These are phyloP conservation scores for Chaetomium fimeti DNA, from an alignment of 495 filamentous ascomycete species.

Conservation along the genomic window DNA sequence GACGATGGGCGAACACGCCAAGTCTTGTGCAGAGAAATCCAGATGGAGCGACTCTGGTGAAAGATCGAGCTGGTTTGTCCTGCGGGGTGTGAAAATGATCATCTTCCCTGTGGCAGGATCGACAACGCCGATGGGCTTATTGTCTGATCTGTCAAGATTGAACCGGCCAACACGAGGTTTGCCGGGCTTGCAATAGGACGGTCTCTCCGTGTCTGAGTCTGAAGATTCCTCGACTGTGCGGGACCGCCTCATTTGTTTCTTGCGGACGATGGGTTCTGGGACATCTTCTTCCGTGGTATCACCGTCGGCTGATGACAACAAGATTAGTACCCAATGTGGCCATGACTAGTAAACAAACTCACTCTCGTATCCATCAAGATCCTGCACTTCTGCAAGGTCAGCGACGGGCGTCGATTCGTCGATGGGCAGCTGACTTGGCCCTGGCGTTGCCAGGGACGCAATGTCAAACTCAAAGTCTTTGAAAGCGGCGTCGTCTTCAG, in stretches of 20 bases:
- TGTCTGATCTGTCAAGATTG: constrained; percentile 55
- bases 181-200: constrained; percentile 39
- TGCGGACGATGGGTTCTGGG: constrained; percentile 56
- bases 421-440: constrained; percentile 51
- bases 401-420: constrained; percentile 45
- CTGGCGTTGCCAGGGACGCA: constrained; percentile 42
- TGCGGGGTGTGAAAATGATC: constrained; percentile 59
- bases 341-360: constrained; percentile 42
- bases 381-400: constrained; percentile 45
- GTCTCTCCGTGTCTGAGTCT: constrained; percentile 46
- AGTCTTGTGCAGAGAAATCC: constrained; percentile 46
- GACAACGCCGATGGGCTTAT: constrained; percentile 71
- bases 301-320: constrained; percentile 63
- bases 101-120: constrained; percentile 68
- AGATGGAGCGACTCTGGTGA: constrained; percentile 49
- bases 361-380: constrained; percentile 80
- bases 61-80: constrained; percentile 41
- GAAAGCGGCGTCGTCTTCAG: constrained; percentile 36
- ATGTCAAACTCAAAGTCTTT: constrained; percentile 10
- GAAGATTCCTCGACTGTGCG: constrained; percentile 40
- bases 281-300: constrained; percentile 84
- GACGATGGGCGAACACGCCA: constrained; percentile 58
- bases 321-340: constrained; percentile 52
- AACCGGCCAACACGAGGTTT: constrained; percentile 54
- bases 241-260: constrained; percentile 51